Conservation (phyloP, 83 land plant species). For the Picea mariana region DNA sequence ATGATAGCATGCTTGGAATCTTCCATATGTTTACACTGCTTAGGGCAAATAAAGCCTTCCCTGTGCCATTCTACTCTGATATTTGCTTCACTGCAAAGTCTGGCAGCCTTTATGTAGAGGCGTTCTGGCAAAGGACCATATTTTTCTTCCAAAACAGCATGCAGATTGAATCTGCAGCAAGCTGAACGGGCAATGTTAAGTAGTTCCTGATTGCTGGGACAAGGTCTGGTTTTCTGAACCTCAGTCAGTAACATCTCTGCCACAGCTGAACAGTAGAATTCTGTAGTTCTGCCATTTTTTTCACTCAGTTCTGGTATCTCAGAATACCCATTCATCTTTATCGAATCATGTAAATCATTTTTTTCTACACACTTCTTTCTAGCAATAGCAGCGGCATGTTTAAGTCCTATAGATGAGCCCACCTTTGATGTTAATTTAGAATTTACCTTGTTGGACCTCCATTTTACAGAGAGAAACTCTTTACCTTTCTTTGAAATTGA, state of each 20-base stretch:
- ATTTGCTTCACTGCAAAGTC: conserved; percentile 83
- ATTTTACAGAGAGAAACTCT: conserved; percentile 27
- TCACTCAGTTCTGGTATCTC: conserved; percentile 24
- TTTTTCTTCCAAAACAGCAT: conserved; percentile 51
- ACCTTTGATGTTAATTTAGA: conserved; percentile 43
- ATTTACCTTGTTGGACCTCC: conserved; percentile 38
- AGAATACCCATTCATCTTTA: conserved; percentile 17
- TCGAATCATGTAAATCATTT: conserved; percentile 1
- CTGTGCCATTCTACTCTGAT: conserved; percentile 68
- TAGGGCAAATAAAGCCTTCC: conserved; percentile 84
- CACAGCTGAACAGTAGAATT: conserved; percentile 41
- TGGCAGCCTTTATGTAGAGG: conserved; percentile 71
- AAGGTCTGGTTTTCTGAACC: conserved; percentile 51
- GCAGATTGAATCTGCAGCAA: conserved; percentile 68
- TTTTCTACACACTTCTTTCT: conserved; percentile 24
- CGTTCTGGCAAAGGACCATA: conserved; percentile 62
- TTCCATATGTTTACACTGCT: conserved; percentile 50
- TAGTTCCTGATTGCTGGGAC: conserved; percentile 66
- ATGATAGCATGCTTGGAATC: conserved; percentile 18
- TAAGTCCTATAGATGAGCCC: conserved; percentile 18
- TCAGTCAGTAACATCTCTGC: conserved; percentile 56
- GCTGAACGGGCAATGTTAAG: conserved; percentile 62
- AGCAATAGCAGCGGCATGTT: conserved; percentile 26
- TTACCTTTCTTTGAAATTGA: conserved; percentile 29
- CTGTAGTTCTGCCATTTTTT: conserved; percentile 29